Evolutionary conservation across 306 rosid genomes (phyloP).

Genomic region (Luffa acutangula): DNA sequence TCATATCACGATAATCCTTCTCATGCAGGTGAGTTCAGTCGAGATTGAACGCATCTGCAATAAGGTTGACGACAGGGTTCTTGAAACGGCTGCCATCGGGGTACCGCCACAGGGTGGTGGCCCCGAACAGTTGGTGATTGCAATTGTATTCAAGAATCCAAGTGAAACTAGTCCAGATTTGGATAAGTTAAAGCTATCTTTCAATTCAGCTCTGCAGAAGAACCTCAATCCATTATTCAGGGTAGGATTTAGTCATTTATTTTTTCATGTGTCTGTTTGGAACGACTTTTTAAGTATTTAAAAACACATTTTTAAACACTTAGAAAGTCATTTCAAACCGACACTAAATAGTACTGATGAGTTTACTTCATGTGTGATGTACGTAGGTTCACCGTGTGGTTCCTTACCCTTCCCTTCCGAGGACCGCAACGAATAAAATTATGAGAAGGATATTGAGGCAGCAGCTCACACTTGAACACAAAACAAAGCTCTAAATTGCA

Average conservation of each 20-base stretch:
- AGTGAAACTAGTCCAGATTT: conserved; percentile 22
- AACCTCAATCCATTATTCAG: conserved; percentile 78
- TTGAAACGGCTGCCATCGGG: conserved; percentile 95
- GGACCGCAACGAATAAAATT: conserved; percentile 90
- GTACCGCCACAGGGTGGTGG: conserved; percentile 81
- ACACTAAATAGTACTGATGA: background rate
- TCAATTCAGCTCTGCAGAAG: conserved; percentile 84
- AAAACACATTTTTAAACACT: too few species aligned
- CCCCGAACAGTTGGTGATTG: conserved; percentile 73
- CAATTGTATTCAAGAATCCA: conserved; percentile 53
- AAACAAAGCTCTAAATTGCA: conserved; percentile 41
- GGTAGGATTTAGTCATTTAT: conserved; percentile 31
- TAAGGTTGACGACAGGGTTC: conserved; percentile 40
- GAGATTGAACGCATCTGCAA: conserved; percentile 95
- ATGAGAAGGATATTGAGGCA: conserved; percentile 84
- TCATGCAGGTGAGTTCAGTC: conserved; percentile 78
- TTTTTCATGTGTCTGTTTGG: background rate
- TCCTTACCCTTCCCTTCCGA: conserved; percentile 55
- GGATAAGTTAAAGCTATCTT: conserved; percentile 37
- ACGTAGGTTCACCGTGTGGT: conserved; percentile 64
- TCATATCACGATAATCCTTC: conserved; percentile 2
- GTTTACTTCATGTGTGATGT: background rate
- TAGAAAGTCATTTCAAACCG: too few species aligned
- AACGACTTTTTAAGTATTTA: too few species aligned
- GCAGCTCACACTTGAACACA: conserved; percentile 36